Evolutionary conservation across 2,329 filamentous ascomycete genomes (phyloP), one percentile per base, ranked within the genome.

Genomic region (Mollisiaceae sp.): DNA sequence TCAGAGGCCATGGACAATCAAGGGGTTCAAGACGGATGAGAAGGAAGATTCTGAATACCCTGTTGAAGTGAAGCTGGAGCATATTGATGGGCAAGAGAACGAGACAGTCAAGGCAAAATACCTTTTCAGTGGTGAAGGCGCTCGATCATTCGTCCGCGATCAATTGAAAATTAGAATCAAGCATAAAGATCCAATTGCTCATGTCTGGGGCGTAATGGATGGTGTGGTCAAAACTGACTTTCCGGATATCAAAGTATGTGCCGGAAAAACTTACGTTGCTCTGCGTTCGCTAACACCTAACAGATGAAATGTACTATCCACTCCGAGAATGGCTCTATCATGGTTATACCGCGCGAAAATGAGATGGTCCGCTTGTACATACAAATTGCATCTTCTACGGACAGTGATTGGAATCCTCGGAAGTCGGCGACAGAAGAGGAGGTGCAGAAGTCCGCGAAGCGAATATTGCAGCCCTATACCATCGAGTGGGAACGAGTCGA

Each of bases 181-280:
- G 67, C 85, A 89, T 75, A 88, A 89, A 66, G 89, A 92, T 72
- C 89, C 89, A 18, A 89, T 89, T 63, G 83, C 89, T 55, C 82
- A 91, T 74, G 87, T 92, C 32, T 93, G 90, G 90, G 89, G 89
- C 52, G 90, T 92, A 20, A 90, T 92, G 80, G 90, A 93, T 72
- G 85, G 90, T 39, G 88, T 92, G 1, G 87, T 91, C 24, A 82
- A 86, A 73, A 92, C 90, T 0, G 83, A 92, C 72, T 93, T 93
- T 69, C 90, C 91, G 0, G 91, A 94, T 74, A 91, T 93, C 72
- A 89, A 91, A 81, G 86, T 87, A 87, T 83, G 20, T 59, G 8
- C 32, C 15, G 11, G 57, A 1, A 24, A 57, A 20, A 32, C 4
- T 18, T 36, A 20, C 3, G 8, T 8, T 18, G 11, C n/a, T 38